A percentile compares a stretch with the other conserved stretches of the same genome.
These are phyloP conservation scores for Schizosaccharomyces versatilis DNA, from an alignment of 1,139 yeast species.

Conservation along the genomic window DNA sequence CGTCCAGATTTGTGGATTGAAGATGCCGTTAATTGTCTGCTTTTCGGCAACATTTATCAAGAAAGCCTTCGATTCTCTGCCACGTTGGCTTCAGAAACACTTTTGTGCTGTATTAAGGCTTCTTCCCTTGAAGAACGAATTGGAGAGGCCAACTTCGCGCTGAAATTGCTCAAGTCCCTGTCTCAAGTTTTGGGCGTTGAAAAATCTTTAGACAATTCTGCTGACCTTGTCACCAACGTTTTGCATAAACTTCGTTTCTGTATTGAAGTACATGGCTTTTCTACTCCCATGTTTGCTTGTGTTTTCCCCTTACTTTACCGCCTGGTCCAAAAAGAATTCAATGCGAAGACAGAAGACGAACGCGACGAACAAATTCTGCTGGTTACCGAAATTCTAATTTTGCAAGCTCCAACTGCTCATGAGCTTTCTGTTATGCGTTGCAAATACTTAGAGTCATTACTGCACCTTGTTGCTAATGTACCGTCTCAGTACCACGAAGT, in stretches of 20 bases:
- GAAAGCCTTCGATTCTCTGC: constrained; percentile 17
- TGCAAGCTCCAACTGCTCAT: constrained; percentile 48
- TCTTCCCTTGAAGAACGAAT: constrained; percentile 32
- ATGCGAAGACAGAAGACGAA: constrained; percentile 48
- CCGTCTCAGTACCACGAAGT: constrained; percentile 64
- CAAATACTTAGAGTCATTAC: constrained; percentile 36
- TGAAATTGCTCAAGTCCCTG: constrained; percentile 25
- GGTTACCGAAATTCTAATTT: constrained; percentile 53
- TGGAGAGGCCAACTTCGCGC: constrained; percentile 40
- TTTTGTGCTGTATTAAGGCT: constrained; percentile 18
- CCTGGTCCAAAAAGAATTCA: constrained; percentile 31
- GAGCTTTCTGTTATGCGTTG: constrained; percentile 49
- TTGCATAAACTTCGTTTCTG: constrained; percentile 56
- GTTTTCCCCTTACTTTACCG: constrained; percentile 48
- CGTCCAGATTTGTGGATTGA: constrained; percentile 61
- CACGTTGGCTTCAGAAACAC: constrained; percentile 17
- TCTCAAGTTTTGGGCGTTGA: constrained; percentile 22
- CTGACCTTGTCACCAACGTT: constrained; percentile 37
- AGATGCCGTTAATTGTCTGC: constrained; percentile 27
- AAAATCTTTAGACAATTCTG: constrained; percentile 28
- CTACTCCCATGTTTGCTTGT: constrained; percentile 45
- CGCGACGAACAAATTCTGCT: constrained; percentile 58
- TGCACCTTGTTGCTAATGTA: constrained; percentile 38
- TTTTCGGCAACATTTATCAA: constrained; percentile 16
- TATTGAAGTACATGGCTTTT: constrained; percentile 52